Base-by-base conservation (phyloP, 2,329 filamentous ascomycete genomes). In the Cercospora berteroae region DNA sequence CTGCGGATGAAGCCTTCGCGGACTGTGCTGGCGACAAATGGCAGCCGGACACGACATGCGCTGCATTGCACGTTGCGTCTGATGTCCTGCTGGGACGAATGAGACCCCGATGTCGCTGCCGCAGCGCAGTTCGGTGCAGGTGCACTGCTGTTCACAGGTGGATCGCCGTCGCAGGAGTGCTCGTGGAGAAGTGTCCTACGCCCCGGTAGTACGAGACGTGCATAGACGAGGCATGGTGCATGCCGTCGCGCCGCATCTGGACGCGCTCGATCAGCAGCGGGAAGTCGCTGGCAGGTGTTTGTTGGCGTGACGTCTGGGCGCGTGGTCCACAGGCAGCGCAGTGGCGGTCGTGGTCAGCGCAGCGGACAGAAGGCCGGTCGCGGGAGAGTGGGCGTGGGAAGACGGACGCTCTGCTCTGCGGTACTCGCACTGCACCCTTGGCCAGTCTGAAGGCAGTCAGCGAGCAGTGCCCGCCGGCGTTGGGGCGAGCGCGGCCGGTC, bases 11-110 rank as follows among this genome's bases (percentile, higher is more conserved):
- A 33, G 60, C 20, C 18, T 44, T 52, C 39, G 20, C 31, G 60
- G 29, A 39, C 63, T 59, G 60, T 44, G 25, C 44, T 66, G 65
- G 67, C 66, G 50, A 55, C 69, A 66, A 69, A 69, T 68, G 48
- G 65, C 52, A 68, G 52, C 7, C 18, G 60, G 61, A 55, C 69
- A 71, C 69, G 69, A 69, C 63, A 62, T 33, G 20, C 27, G 50
- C 62, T 57, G 59, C 42, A 58, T 57, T 62, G 42, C 48, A 66
- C 42, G 31, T 31, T 56, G 60, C 60, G 31, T 63, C 29, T 31
- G 25, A 16, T 29, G 39, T 23, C 10, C 8, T 18, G 31, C 20
- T 27, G 16, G 23, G 16, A 48, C 39, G 59, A 42, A 61, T 39
- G n/a, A 48, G 58, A 18, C 25, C 16, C 5, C n/a, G 16, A 42